Evolutionary conservation across 2,329 filamentous ascomycete genomes (phyloP).

Genomic region (Hypocreales sp.): DNA sequence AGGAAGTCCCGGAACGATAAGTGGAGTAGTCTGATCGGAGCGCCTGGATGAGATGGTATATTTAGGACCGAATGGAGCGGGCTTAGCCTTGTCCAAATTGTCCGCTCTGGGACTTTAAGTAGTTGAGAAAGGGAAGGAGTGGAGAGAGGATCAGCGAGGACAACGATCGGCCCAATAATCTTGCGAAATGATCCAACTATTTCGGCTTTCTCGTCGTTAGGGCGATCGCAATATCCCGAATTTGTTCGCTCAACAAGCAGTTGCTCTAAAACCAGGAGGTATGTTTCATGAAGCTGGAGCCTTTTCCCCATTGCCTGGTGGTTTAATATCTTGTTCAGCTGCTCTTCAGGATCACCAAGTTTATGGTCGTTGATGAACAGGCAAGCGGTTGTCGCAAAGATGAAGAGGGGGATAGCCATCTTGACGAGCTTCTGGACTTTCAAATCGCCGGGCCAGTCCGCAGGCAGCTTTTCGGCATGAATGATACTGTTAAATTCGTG

Average conservation of each 20-base stretch:
- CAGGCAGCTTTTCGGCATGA: too few relatives aligned
- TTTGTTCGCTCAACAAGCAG: too few relatives aligned
- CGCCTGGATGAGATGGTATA: constrained; percentile 8
- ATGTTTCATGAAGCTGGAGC: too few relatives aligned
- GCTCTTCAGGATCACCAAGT: constrained; percentile 5
- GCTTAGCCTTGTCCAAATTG: constrained; percentile 7
- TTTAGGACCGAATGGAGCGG: constrained; percentile 18
- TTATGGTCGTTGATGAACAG: constrained; percentile 8
- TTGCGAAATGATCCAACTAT: too few relatives aligned
- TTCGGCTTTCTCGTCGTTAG: too few relatives aligned
- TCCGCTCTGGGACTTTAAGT: constrained; percentile 8
- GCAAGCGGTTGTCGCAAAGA: constrained; percentile 6
- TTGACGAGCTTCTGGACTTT: constrained; percentile 1
- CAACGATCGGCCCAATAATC: too few relatives aligned
- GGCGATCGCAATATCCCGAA: too few relatives aligned
- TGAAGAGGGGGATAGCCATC: constrained; percentile 6
- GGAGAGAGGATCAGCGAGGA: constrained; percentile 15
- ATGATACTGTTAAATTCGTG: not conserved
- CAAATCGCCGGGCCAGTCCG: not conserved
- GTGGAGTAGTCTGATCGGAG: constrained; percentile 16
- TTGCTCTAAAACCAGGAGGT: too few relatives aligned
- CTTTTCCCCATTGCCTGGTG: constrained; percentile 1
- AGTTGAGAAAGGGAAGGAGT: constrained; percentile 10
- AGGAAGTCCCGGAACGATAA: constrained; percentile 20
- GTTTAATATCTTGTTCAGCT: constrained; percentile 9